A percentile compares a stretch with the other conserved stretches of the same genome.
Evolutionary conservation across 345 rosid species (phyloP).

Genomic region (Noccaea bulbosa): DNA sequence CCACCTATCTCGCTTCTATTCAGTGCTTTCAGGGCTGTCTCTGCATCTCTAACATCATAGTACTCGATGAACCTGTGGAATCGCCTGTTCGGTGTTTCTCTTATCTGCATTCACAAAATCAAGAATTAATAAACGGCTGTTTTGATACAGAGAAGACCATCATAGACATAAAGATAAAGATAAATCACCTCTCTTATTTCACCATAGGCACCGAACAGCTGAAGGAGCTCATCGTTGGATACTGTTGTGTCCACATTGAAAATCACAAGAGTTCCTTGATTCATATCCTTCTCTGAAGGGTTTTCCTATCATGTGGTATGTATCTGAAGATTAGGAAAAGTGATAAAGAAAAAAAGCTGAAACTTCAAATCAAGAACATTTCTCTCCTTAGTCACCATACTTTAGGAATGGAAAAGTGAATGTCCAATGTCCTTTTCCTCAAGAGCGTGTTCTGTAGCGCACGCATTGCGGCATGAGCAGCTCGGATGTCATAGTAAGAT

Average conservation of each 20-base stretch:
- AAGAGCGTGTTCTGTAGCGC: constrained; percentile 89
- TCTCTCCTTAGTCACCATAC: constrained; percentile 44
- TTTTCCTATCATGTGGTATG: constrained; percentile 64
- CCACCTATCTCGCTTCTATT: constrained; percentile 96
- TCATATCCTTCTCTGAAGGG: constrained; percentile 92
- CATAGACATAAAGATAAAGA: not conserved
- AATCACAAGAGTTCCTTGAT: constrained; percentile 93
- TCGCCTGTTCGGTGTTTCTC: constrained; percentile 93
- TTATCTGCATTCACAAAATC: constrained; percentile 60
- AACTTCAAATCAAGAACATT: constrained; percentile 1
- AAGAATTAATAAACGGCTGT: not conserved
- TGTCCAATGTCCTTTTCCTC: constrained; percentile 85
- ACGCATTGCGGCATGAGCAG: constrained; percentile 92
- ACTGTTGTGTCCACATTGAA: constrained; percentile 91
- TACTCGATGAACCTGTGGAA: constrained; percentile 93
- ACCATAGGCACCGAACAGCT: constrained; percentile 79
- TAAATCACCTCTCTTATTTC: constrained; percentile 88
- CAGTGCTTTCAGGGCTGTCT: constrained; percentile 80
- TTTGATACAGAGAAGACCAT: constrained; percentile 7
- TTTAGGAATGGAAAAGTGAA: constrained; percentile 98
- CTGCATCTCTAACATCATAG: constrained; percentile 94
- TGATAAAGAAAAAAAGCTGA: constrained; percentile 8
- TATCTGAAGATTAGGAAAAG: constrained; percentile 13
- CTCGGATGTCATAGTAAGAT: constrained; percentile 90
- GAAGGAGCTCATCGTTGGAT: constrained; percentile 83